Conservation (phyloP, 1,284 basidiomycete genomes). For the Ganoderma leucocontextum region DNA sequence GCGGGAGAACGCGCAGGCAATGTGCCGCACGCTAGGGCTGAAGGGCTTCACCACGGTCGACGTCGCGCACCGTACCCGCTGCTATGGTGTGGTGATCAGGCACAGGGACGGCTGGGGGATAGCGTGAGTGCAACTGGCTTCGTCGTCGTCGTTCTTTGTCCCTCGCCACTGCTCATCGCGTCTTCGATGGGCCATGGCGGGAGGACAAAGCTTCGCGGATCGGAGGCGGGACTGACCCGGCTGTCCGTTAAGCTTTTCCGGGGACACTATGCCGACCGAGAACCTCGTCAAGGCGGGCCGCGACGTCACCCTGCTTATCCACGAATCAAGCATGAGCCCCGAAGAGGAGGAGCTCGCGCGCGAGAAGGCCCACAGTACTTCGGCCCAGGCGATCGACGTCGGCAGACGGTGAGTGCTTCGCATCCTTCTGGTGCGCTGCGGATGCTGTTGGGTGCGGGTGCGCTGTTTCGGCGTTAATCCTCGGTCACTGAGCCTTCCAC, state of each 20-base stretch:
- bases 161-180: neutral
- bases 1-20: conserved; percentile 44
- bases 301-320: conserved; percentile 85
- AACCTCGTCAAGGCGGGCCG: conserved; percentile 73
- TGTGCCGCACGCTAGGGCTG: conserved; percentile 63
- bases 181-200: no score
- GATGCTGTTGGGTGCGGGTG: neutral
- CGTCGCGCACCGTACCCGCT: conserved; percentile 77
- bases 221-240: conserved; percentile 14
- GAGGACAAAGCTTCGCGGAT: conserved; percentile 25
- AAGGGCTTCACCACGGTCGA: conserved; percentile 68
- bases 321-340: conserved; percentile 93
- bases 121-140: conserved; percentile 58
- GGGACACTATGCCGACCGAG: conserved; percentile 86
- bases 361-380: conserved; percentile 88
- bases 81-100: conserved; percentile 76
- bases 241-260: conserved; percentile 69
- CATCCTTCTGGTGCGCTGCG: neutral
- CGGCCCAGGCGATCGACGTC: conserved; percentile 86
- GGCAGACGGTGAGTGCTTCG: conserved; percentile 64
- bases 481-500: neutral
- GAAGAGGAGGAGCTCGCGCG: conserved; percentile 77
- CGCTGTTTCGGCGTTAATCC: neutral
- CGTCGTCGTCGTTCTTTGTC: neutral
- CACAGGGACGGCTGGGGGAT: conserved; percentile 84